Evolutionary conservation across 306 rosid species (phyloP).

Genomic region (Prunus dulcis): DNA sequence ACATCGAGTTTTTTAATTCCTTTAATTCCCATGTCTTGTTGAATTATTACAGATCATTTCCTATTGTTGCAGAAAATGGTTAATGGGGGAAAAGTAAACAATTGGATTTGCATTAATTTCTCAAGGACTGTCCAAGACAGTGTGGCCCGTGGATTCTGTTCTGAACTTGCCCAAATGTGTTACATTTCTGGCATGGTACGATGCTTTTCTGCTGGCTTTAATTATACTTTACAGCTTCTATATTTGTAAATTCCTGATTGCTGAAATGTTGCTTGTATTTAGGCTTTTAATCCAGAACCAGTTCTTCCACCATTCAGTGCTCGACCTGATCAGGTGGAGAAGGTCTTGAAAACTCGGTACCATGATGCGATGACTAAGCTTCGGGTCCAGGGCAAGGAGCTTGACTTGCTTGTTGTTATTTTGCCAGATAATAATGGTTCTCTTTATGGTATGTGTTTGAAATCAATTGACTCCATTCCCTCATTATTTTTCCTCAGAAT

Average conservation of each 20-base stretch:
- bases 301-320: conserved; percentile 57
- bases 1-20: neutral
- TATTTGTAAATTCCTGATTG: neutral
- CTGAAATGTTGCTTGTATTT: neutral
- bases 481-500: neutral
- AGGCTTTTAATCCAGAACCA: conserved; percentile 77
- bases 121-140: conserved; percentile 77
- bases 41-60: neutral
- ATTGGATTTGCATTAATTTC: conserved; percentile 90
- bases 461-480: neutral
- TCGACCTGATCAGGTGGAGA: conserved; percentile 94
- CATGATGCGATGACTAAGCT: conserved; percentile 71
- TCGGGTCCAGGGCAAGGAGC: conserved; percentile 53
- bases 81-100: conserved; percentile 80
- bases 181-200: conserved; percentile 88
- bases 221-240: neutral
- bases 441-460: conserved; percentile 65
- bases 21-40: neutral
- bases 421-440: conserved; percentile 94
- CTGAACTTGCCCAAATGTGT: conserved; percentile 91
- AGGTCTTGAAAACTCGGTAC: conserved; percentile 62
- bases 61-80: conserved; percentile 88
- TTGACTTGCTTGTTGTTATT: conserved; percentile 85
- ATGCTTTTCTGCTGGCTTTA: neutral
- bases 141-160: conserved; percentile 70